These are phyloP conservation scores for Colletotrichum limetticola DNA, from an alignment of 2,329 filamentous ascomycete species.

Conservation along the genomic window DNA sequence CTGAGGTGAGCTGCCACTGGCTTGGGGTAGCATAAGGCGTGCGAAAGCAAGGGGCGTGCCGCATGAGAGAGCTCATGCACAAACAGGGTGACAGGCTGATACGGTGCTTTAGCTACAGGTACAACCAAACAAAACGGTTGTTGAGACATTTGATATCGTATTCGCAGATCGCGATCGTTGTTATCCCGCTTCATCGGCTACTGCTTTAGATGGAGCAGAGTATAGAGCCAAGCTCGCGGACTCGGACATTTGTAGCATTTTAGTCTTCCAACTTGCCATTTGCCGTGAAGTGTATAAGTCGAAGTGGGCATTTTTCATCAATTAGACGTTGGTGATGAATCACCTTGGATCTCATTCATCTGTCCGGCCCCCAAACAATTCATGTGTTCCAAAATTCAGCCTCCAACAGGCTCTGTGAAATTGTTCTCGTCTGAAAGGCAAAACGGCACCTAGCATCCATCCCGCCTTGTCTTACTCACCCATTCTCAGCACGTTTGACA, in stretches of 20 bases:
- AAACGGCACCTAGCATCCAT: not conserved
- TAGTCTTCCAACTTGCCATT: not conserved
- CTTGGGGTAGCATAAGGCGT: not conserved
- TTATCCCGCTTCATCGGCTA: not conserved
- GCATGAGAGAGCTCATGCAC: conserved; percentile 1
- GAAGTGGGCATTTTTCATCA: not conserved
- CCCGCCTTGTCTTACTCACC: not conserved
- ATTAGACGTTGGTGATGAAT: not conserved
- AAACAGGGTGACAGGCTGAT: not conserved
- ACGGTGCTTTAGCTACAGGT: not conserved
- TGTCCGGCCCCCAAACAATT: not conserved
- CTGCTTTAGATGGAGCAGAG: not conserved
- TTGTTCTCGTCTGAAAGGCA: not conserved
- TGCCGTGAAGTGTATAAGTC: not conserved
- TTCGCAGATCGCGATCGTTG: conserved; percentile 7
- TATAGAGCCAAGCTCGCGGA: not conserved
- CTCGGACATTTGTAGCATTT: not conserved
- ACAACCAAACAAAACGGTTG: not conserved
- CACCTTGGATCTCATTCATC: not conserved
- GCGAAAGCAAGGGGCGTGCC: conserved; percentile 9
- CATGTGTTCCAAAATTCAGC: not conserved
- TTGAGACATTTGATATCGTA: conserved; percentile 7
- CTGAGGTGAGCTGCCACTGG: not conserved
- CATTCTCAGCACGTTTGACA: not conserved
- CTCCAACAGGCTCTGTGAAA: too few relatives aligned